These are phyloP conservation scores for Phoma sp. DNA, from an alignment of 2,329 filamentous ascomycete species.

Conservation along the genomic window DNA sequence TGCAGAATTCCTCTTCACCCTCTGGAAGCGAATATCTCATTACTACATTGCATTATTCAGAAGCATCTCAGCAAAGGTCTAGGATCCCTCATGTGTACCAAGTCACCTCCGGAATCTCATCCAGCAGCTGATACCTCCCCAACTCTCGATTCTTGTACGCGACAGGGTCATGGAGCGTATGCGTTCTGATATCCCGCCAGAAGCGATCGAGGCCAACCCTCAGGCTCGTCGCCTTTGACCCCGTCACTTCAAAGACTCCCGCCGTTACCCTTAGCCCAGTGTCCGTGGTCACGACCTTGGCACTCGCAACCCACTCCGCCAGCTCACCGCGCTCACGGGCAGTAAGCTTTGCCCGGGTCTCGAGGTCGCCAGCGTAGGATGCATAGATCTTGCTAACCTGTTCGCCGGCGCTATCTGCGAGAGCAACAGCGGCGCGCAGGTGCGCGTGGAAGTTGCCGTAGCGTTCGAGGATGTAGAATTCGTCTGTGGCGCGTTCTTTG, in stretches of 20 bases:
- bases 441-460: slow-evolving; percentile 70
- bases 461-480: slow-evolving; percentile 69
- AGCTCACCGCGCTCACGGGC: slow-evolving; percentile 63
- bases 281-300: slow-evolving; percentile 69
- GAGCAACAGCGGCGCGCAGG: slow-evolving; percentile 63
- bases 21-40: too few species aligned
- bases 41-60: too few species aligned
- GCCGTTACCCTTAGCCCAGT: slow-evolving; percentile 63
- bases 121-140: slow-evolving; percentile 62
- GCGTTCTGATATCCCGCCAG: slow-evolving; percentile 70
- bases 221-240: slow-evolving; percentile 61
- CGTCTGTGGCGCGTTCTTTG: slow-evolving; percentile 64
- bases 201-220: slow-evolving; percentile 69
- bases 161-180: slow-evolving; percentile 70
- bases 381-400: slow-evolving; percentile 57
- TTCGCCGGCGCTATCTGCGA: slow-evolving; percentile 63
- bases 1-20: too few species aligned
- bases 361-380: slow-evolving; percentile 40
- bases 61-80: too few species aligned
- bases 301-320: slow-evolving; percentile 67
- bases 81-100: slow-evolving; percentile 62
- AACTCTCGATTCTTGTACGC: slow-evolving; percentile 70
- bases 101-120: slow-evolving; percentile 63
- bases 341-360: slow-evolving; percentile 54
- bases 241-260: slow-evolving; percentile 70